phyloP scores from a whole-genome alignment of 176 grass and related monocot species.

The Ensete ventricosum region DNA sequence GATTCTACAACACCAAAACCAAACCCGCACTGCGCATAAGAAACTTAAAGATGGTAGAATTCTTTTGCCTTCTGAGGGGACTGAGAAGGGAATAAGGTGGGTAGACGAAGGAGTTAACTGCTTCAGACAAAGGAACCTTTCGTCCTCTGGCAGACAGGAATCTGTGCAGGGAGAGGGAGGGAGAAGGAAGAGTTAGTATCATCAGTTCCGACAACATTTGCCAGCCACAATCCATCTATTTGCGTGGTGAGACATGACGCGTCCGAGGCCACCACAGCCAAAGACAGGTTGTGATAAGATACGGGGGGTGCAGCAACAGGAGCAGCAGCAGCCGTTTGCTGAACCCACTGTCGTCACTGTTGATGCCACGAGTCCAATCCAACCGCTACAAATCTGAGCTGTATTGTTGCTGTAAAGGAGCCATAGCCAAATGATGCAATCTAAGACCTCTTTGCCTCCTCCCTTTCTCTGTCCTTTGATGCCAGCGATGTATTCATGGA shows the following conservation, averaged over 20 bases:
- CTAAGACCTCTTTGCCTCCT: not conserved
- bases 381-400: not conserved
- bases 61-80: conserved; percentile 16
- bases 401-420: not conserved
- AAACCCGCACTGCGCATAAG: not conserved
- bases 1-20: no score
- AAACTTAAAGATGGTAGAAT: not conserved
- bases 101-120: conserved; percentile 5
- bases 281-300: not conserved
- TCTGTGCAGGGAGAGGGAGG: conserved; percentile 9
- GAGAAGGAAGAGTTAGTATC: not conserved
- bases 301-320: not conserved
- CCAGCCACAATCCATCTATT: not conserved
- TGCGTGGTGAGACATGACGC: not conserved
- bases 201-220: no score
- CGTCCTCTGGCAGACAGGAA: conserved; percentile 41
- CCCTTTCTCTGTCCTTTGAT: no score
- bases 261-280: not conserved
- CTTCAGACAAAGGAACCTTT: conserved; percentile 37
- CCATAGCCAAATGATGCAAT: not conserved
- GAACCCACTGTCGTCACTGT: no score
- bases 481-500: no score
- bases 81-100: conserved; percentile 24
- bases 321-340: not conserved
- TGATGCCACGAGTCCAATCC: not conserved